These are phyloP conservation scores for Daldinia loculata DNA, from an alignment of 495 filamentous ascomycete genomes.

Conservation along the genomic window DNA sequence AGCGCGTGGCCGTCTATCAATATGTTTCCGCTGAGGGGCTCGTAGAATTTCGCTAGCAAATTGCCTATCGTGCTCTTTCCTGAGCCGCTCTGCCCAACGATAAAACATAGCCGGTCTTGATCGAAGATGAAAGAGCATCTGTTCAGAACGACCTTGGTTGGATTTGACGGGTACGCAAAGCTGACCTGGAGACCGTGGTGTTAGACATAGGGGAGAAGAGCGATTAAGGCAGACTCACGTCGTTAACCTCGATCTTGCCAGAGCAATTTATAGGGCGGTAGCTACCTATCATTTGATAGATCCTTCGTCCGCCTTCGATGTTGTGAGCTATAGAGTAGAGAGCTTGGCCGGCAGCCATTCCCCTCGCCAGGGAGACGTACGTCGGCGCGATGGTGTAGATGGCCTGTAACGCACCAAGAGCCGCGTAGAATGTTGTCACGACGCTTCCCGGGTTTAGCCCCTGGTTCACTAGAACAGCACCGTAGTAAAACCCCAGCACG, in stretches of 20 bases:
- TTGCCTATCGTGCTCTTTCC: conserved; percentile 92
- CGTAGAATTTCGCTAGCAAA: conserved; percentile 80
- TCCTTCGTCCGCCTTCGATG: conserved; percentile 39
- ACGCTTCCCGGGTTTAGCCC: conserved; percentile 71
- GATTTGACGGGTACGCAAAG: conserved; percentile 85
- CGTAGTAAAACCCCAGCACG: conserved; percentile 92
- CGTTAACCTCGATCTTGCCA: conserved; percentile 74
- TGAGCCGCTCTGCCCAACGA: conserved; percentile 88
- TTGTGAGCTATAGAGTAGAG: conserved; percentile 50
- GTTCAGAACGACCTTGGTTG: conserved; percentile 66
- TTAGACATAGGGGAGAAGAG: conserved; percentile 21
- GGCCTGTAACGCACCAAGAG: conserved; percentile 76
- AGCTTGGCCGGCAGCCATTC: conserved; percentile 73
- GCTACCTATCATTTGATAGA: conserved; percentile 39
- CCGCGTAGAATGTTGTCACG: conserved; percentile 85
- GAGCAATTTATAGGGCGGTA: conserved; percentile 54
- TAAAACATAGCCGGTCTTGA: conserved; percentile 76
- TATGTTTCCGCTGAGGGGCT: conserved; percentile 70
- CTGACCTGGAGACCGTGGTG: conserved; percentile 65
- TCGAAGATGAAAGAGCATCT: conserved; percentile 70
- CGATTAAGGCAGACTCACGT: conserved; percentile 61
- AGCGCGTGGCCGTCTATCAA: conserved; percentile 72
- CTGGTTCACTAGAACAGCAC: conserved; percentile 67
- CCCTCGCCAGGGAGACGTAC: conserved; percentile 78
- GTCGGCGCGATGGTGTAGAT: conserved; percentile 78